Evolutionary conservation across 208 protist genomes (phyloP).

Genomic region (Leptomonas seymouri): DNA sequence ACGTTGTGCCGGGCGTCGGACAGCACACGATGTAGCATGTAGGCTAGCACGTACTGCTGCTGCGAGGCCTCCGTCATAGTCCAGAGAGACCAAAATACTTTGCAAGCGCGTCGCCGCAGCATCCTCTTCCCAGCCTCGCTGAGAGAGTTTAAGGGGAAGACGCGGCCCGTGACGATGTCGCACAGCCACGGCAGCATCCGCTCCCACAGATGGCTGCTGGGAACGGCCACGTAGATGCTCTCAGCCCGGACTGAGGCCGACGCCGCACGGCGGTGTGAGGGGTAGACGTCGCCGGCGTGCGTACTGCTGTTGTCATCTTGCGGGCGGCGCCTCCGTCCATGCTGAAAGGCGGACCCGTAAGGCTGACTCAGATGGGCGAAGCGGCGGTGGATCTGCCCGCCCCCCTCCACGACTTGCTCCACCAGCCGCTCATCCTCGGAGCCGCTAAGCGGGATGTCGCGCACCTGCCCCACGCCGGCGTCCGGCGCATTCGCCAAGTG

Average conservation of each 20-base stretch:
- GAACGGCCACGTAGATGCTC: background rate
- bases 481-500: background rate
- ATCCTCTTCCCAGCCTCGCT: slow-evolving; percentile 24
- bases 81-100: slow-evolving; percentile 60
- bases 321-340: background rate
- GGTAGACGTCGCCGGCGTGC: background rate
- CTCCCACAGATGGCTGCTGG: slow-evolving; percentile 18
- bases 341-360: background rate
- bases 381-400: background rate
- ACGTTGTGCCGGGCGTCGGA: slow-evolving; percentile 39
- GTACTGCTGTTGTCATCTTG: background rate
- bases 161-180: slow-evolving; percentile 30
- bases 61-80: slow-evolving; percentile 10
- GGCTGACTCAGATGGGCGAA: slow-evolving; percentile 3
- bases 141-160: slow-evolving; percentile 40
- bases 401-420: background rate
- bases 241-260: background rate
- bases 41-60: slow-evolving; percentile 37
- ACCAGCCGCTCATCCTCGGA: background rate
- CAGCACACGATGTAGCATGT: slow-evolving; percentile 57
- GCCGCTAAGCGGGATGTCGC: background rate
- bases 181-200: slow-evolving; percentile 48
- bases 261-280: background rate
- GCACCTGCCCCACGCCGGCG: background rate
- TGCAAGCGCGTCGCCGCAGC: slow-evolving; percentile 43